These are phyloP conservation scores for Blastocystis sp. DNA, from an alignment of 352 stramenopile species.

Conservation along the genomic window DNA sequence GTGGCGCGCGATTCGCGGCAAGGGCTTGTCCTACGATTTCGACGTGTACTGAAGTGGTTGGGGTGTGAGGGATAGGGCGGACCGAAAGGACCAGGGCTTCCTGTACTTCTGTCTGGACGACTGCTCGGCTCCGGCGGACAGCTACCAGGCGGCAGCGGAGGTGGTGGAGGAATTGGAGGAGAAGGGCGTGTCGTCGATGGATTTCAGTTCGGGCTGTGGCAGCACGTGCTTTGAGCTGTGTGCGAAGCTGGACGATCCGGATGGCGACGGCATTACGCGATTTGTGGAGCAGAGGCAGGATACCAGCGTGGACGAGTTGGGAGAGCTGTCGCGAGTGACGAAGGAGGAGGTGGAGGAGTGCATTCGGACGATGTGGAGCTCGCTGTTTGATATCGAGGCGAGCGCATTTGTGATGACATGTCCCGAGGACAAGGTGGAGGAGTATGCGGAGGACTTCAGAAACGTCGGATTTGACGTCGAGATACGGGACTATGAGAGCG, in stretches of 20 bases:
- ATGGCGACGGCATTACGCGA: neutral
- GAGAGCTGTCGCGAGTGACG: constrained; percentile 5
- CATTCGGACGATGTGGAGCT: constrained; percentile 7
- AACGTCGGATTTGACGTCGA: constrained; percentile 18
- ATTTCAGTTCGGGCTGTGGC: neutral
- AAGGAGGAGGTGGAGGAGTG: constrained; percentile 27
- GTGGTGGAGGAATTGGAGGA: constrained; percentile 24
- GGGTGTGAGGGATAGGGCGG: neutral
- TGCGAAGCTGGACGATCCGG: constrained; percentile 6
- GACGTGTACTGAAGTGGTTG: neutral
- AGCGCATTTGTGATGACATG: constrained; percentile 21
- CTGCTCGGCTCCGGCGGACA: constrained; percentile 15
- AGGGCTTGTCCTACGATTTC: constrained; percentile 47
- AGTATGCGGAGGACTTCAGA: constrained; percentile 35
- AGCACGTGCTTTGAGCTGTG: constrained; percentile 10
- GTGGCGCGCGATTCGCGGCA: constrained; percentile 58
- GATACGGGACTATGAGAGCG: neutral
- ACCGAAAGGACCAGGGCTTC: neutral
- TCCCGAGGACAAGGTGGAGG: constrained; percentile 41
- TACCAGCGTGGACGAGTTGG: neutral
- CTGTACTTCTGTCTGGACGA: constrained; percentile 45
- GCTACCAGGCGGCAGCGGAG: neutral
- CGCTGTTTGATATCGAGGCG: constrained; percentile 20
- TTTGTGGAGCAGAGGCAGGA: neutral
- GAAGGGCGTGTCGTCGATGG: neutral